Evolutionary conservation across 2,329 filamentous ascomycete species (phyloP).

Genomic region (Aspergillus chevalieri): DNA sequence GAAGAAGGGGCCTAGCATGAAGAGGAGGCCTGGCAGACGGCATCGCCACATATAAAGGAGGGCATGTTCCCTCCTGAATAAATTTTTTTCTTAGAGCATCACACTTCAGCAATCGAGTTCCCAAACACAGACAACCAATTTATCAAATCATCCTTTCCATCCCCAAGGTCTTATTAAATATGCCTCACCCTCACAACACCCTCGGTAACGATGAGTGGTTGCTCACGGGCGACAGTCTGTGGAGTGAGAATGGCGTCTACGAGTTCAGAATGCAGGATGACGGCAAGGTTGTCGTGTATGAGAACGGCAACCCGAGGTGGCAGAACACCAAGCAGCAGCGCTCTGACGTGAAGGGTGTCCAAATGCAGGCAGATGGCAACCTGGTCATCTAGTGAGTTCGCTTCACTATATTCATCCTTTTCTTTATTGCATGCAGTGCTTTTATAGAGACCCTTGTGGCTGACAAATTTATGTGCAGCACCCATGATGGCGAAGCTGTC

Average conservation of each 20-base stretch:
- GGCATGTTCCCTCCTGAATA: background rate
- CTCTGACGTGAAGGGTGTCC: background rate
- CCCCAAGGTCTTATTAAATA: background rate
- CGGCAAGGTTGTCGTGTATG: background rate
- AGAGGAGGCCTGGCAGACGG: background rate
- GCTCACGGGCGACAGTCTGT: background rate
- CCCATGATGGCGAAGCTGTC: background rate
- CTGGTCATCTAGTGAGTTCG: conserved; percentile 1
- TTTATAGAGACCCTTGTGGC: background rate
- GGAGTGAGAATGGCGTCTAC: conserved; percentile 1
- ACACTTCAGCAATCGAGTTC: background rate
- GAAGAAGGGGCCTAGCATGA: background rate
- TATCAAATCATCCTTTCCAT: background rate
- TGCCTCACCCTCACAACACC: conserved; percentile 1
- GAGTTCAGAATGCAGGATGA: background rate
- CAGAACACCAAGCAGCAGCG: conserved; percentile 1
- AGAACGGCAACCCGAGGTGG: background rate
- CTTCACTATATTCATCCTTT: background rate
- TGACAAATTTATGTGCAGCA: conserved; percentile 1
- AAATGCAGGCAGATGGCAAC: conserved; percentile 1
- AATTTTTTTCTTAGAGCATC: background rate
- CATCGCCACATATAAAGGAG: conserved; percentile 1
- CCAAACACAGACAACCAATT: background rate
- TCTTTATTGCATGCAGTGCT: background rate
- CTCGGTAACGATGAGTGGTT: conserved; percentile 1